Evolutionary conservation across 148 eudicot genomes (phyloP).

Genomic region (Camellia lanceoleosa): DNA sequence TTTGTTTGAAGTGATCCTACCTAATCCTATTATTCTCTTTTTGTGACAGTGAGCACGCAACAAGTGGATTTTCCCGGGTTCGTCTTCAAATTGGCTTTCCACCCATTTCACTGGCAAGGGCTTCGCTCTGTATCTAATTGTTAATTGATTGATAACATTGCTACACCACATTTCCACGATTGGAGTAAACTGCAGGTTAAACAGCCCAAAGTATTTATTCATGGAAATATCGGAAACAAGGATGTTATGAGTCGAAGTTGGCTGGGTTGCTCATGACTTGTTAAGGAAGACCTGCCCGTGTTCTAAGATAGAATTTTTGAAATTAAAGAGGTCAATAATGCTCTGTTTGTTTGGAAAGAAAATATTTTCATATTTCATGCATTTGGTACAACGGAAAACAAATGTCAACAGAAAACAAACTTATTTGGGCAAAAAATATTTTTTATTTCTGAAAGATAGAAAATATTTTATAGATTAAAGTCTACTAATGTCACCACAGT

Average conservation of each 20-base stretch:
- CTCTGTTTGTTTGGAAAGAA: neutral
- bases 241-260: conserved; percentile 46
- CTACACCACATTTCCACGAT: neutral
- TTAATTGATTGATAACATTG: neutral
- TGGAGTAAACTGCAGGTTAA: conserved; percentile 44
- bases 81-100: conserved; percentile 46
- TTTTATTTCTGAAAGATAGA: too few species aligned
- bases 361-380: neutral
- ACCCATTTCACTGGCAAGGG: conserved; percentile 64
- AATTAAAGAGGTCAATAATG: neutral
- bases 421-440: too few species aligned
- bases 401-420: too few species aligned
- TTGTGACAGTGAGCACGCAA: conserved; percentile 49
- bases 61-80: conserved; percentile 60
- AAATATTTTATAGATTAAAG: too few species aligned
- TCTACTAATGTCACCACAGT: too few species aligned
- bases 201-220: conserved; percentile 67
- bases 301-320: neutral
- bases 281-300: neutral
- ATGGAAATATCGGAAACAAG: conserved; percentile 37
- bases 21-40: neutral
- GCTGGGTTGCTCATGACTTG: conserved; percentile 53
- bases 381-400: too few species aligned
- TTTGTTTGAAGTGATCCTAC: neutral
- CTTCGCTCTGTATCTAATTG: neutral